Evolutionary conservation across 345 rosid genomes (phyloP), one percentile per base, ranked within the genome.

Genomic region (Euphorbia peplus): DNA sequence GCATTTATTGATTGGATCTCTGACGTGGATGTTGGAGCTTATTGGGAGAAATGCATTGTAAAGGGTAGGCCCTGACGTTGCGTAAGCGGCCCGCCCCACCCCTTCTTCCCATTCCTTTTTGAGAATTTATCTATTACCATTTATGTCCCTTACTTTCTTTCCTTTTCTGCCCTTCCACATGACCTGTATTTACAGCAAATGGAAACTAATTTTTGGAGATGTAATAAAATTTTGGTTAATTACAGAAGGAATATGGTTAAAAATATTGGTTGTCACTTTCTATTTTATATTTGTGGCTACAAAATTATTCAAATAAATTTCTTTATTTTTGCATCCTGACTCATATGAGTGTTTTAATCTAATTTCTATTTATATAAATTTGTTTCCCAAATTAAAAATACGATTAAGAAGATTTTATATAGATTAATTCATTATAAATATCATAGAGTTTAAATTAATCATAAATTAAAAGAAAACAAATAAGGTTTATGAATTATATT

Each of bases 61-160:
- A 7, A 28, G 29, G 65, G 66, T 77, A n/a, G 41, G 51, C 44
- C 54, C 60, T 66, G 78, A 52, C 64, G 77, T 71, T 64, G 82
- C 75, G 73, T 76, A 46, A 53, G 73, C 71, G 68, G 76, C 67
- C 80, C 73, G 70, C 70, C 60, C 67, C 75, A 22, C 25, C 61
- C n/a, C n/a, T n/a, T n/a, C n/a, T n/a, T 18, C 25, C 21, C 56
- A 8, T 48, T n/a, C 12, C 54, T 24, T 18, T 9, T 8, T 8
- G 2, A 19, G 11, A 21, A 51, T 12, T 18, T 13, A 9, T 9
- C 0, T 37, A 26, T 29, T 28, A 1, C 11, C 2, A 4, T 5
- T 4, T 35, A 13, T 10, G 14, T 15, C 55, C 10, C 2, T 44
- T 21, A 2, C 2, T 30, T 10, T 46, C 14, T 6, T 55, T 64